A percentile compares a stretch with the other conserved stretches of the same genome.
phyloP scores from a whole-genome alignment of 2,329 filamentous ascomycete species.

The Colletotrichum lindemuthianum region DNA sequence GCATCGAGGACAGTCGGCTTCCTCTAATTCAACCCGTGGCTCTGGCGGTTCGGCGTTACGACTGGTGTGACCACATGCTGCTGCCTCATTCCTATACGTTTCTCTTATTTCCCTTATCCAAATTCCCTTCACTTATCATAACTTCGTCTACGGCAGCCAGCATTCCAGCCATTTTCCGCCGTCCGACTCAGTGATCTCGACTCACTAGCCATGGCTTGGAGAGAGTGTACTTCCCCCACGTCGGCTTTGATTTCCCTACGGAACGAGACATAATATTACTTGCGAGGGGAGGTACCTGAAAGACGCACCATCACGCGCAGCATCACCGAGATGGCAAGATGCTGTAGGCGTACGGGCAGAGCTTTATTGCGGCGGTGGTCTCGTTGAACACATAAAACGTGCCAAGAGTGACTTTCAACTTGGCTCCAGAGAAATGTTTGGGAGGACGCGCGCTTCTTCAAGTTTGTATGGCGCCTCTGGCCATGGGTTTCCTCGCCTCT shows the following conservation, averaged over 20 bases:
- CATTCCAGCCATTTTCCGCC: background rate
- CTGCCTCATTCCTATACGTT: conserved; percentile 29
- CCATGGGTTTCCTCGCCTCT: conserved; percentile 36
- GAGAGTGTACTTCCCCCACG: conserved; percentile 3
- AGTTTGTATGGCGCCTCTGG: conserved; percentile 38
- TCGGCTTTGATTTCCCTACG: background rate
- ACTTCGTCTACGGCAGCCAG: conserved; percentile 5
- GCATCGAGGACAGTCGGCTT: conserved; percentile 14
- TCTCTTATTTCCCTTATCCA: conserved; percentile 33
- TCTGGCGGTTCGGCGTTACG: conserved; percentile 53
- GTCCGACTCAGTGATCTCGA: background rate
- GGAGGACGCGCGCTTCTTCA: conserved; percentile 29
- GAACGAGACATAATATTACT: conserved; percentile 22
- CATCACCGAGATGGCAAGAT: too few species aligned
- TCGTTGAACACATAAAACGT: conserved; percentile 22
- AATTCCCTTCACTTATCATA: conserved; percentile 13
- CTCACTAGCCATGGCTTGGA: background rate
- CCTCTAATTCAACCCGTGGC: conserved; percentile 39
- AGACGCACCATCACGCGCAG: background rate
- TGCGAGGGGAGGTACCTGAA: conserved; percentile 3
- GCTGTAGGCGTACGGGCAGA: background rate
- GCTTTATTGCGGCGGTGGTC: conserved; percentile 19
- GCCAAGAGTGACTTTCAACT: conserved; percentile 1
- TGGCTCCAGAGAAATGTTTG: conserved; percentile 8
- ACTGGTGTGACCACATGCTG: conserved; percentile 30